Base-by-base conservation (phyloP, 2,329 filamentous ascomycete species). In the Sporothrix euskadiensis region DNA sequence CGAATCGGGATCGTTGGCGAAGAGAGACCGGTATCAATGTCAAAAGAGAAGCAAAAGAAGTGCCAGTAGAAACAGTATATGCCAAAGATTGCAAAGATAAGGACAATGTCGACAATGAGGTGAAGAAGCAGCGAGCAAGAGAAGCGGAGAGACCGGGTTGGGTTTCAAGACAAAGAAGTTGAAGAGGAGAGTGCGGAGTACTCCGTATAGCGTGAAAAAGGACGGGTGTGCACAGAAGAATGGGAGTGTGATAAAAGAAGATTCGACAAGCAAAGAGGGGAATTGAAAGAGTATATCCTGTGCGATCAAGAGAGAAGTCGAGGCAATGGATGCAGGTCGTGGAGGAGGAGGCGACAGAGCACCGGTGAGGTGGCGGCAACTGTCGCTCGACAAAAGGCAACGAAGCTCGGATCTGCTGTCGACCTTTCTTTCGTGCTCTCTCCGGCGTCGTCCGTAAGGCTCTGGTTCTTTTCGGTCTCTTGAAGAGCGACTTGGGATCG, bases 321-420 rank as follows among this genome's bases (percentile, higher is more conserved):
- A 66, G 39, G 61, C 61, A 47, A 66, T 47, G 61, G 22, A 22
- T 47, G 22, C 5, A 26, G 61, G 39, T 47, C 39, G 61, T 66
- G 39, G 59, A 39, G 39, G 61, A 49, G 63, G 65, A 69, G 65
- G 66, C 47, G 66, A 69, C 66, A 54, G 44, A 30, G 47, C 30
- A 69, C 30, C 44, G 30, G 47, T 32, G 61, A 44, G 44, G 44
- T 49, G 30, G 30, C 47, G 44, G 66, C 10, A 69, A 69, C 26
- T 69, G 66, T 69, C 66, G 65, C 65, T 54, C 47, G n/a, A 69
- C 47, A 49, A 49, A 49, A 69, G 47, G 56, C 66, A 52, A 19
- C 41, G 35, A 63, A 63, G 61, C 61, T 68, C 61, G 41, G 61
- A 26, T 41, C 63, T 49, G 10, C 16, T n/a, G 10, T 35, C 44